phyloP scores from a whole-genome alignment of 352 stramenopile species.

The Phytopythium boreale region DNA sequence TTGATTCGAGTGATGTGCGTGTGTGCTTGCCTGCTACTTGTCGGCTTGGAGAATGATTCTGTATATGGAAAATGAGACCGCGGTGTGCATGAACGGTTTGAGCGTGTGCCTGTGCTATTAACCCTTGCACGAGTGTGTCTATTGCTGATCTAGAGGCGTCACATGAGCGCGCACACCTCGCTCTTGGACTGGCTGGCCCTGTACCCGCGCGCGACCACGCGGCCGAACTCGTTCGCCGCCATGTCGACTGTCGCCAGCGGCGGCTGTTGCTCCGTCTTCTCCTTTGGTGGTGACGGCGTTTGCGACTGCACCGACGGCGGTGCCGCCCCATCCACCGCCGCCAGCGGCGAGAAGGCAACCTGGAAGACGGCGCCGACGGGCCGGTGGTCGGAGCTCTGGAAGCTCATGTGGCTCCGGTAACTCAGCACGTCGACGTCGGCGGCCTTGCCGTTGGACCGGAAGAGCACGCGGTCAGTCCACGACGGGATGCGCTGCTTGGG shows the following conservation, averaged over 20 bases:
- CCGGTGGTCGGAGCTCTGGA: conserved; percentile 74
- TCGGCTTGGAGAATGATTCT: neutral
- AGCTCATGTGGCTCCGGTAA: conserved; percentile 65
- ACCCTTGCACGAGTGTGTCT: neutral
- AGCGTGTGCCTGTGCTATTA: neutral
- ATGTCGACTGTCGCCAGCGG: neutral
- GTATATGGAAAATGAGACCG: conserved; percentile 1
- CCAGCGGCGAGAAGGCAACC: conserved; percentile 29
- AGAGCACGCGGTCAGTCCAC: conserved; percentile 96
- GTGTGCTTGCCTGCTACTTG: neutral
- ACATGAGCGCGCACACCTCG: conserved; percentile 28
- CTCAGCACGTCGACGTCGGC: conserved; percentile 51
- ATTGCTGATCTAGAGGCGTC: neutral
- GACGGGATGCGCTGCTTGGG: conserved; percentile 93
- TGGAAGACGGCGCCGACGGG: conserved; percentile 67
- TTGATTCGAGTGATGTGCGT: neutral
- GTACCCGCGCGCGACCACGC: conserved; percentile 30
- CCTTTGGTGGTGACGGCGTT: neutral
- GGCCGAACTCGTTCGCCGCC: conserved; percentile 16
- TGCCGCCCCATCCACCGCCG: too few species aligned
- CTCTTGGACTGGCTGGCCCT: conserved; percentile 27
- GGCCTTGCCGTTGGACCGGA: conserved; percentile 49
- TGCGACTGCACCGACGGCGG: neutral
- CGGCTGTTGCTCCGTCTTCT: neutral
- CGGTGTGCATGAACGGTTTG: neutral